A percentile compares a stretch with the other conserved stretches of the same genome.
These are phyloP conservation scores for Volvariella volvacea DNA, from an alignment of 1,284 basidiomycete species.

Conservation along the genomic window DNA sequence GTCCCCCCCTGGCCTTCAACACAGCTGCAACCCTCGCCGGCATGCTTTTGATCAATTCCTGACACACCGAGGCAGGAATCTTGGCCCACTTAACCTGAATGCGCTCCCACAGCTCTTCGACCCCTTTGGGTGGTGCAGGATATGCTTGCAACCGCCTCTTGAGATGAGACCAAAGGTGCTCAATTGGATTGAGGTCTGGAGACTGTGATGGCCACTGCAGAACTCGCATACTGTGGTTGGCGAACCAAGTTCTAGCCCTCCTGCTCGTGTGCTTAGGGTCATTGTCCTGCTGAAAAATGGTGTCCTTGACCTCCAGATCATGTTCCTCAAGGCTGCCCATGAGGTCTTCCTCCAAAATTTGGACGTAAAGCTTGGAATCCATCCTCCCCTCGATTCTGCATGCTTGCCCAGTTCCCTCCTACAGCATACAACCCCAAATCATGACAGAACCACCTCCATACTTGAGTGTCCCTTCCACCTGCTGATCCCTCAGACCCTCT, in stretches of 20 bases:
- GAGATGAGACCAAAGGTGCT: conserved; percentile 25
- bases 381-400: conserved; percentile 17
- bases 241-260: conserved; percentile 20
- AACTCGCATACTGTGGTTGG: conserved; percentile 16
- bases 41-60: conserved; percentile 16
- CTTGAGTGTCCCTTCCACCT: conserved; percentile 16
- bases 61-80: conserved; percentile 11
- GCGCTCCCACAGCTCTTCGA: conserved; percentile 11
- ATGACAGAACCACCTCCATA: conserved; percentile 25
- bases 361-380: conserved; percentile 21
- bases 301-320: conserved; percentile 8
- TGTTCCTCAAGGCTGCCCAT: conserved; percentile 12
- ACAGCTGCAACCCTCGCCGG: conserved; percentile 7
- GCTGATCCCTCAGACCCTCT: conserved; percentile 8
- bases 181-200: conserved; percentile 29
- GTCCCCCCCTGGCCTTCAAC: conserved; percentile 4
- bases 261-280: conserved; percentile 22
- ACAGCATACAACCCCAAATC: conserved; percentile 27
- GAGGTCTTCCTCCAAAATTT: conserved; percentile 23
- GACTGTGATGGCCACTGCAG: conserved; percentile 25
- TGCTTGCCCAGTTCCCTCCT: conserved; percentile 18
- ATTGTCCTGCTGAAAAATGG: conserved; percentile 26
- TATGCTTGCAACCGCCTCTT: conserved; percentile 16
- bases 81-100: conserved; percentile 12
- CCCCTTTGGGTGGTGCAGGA: conserved; percentile 8